Conservation (phyloP, 768 basidiomycete genomes). For the Calocera cornea region DNA sequence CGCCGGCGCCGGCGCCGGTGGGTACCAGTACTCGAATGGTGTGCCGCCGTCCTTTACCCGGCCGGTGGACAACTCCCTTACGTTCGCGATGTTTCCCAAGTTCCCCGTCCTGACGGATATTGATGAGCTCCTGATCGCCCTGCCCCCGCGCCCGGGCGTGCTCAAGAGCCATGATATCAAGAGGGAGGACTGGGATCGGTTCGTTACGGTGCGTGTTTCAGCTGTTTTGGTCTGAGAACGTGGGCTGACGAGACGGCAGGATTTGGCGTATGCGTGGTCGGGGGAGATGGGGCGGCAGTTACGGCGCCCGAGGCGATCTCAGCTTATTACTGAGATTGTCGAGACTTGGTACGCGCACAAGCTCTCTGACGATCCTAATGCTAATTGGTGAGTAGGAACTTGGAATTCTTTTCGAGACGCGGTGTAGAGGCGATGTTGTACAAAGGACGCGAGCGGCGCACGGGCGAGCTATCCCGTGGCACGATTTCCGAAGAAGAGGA, state of each 20-base stretch:
- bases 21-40: slow-evolving; percentile 3
- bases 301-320: slow-evolving; percentile 40
- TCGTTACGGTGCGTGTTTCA: slow-evolving; percentile 47
- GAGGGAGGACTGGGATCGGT: slow-evolving; percentile 64
- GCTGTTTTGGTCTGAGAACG: not conserved
- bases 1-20: not conserved
- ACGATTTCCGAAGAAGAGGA: slow-evolving; percentile 12
- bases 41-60: slow-evolving; percentile 43
- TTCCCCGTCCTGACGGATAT: slow-evolving; percentile 58
- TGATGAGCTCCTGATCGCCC: slow-evolving; percentile 53
- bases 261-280: slow-evolving; percentile 60
- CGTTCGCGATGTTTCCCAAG: slow-evolving; percentile 54
- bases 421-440: slow-evolving; percentile 71
- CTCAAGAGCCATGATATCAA: slow-evolving; percentile 65
- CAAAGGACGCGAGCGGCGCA: slow-evolving; percentile 63
- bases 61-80: slow-evolving; percentile 49
- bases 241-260: slow-evolving; percentile 29
- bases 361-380: not conserved
- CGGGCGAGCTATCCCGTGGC: slow-evolving; percentile 43
- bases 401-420: slow-evolving; percentile 50
- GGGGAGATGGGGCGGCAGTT: slow-evolving; percentile 35
- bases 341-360: slow-evolving; percentile 59
- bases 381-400: not conserved
- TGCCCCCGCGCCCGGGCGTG: slow-evolving; percentile 59
- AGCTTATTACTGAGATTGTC: slow-evolving; percentile 53